Evolutionary conservation across 2,329 filamentous ascomycete genomes (phyloP), one percentile per base, ranked within the genome.

Genomic region (Ustulina deusta): DNA sequence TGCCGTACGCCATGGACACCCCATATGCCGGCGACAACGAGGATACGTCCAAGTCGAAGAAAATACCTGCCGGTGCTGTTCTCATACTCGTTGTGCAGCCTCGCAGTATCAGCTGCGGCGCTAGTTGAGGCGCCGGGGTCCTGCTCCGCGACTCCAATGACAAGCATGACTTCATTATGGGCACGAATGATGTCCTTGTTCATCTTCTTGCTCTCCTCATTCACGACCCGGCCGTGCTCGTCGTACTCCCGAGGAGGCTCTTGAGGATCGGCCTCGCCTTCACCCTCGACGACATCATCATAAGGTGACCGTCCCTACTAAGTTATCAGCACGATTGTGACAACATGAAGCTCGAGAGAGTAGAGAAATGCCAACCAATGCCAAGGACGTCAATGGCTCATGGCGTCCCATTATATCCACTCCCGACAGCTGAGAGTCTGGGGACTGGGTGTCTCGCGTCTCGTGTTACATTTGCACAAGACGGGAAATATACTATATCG

Each of bases 131-230:
- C 79, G 25, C 78, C 74, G 3, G 78, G 78, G 58, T 83, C 84
- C 61, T 89, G 85, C 72, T 89, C 87, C 9, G 87, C 87, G 4
- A 89, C 87, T 5, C 87, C 87, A 44, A 89, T 89, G 10, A 88
- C 86, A 20, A 84, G 81, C 87, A 89, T 89, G 3, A 89, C 87
- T 70, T 89, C 87, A 70, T 89, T 89, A 72, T 89, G 87, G 10
- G 87, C 84, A 59, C 87, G 82, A 29, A 89, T 86, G 36, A 89
- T 83, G 65, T 87, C 84, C 56, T 84, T 82, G 70, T 88, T 88
- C 69, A 87, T 83, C 13, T 80, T 79, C 72, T 84, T 86, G 1
- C 86, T 88, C 59, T 84, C 82, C 0, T 81, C 81, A 70, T 89
- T 89, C 57, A 86, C 73, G 3, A 87, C 85, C 10, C 87, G 85